Base-by-base conservation (phyloP, 371 early-diverging fungal species). In the Rhizopus sp. region DNA sequence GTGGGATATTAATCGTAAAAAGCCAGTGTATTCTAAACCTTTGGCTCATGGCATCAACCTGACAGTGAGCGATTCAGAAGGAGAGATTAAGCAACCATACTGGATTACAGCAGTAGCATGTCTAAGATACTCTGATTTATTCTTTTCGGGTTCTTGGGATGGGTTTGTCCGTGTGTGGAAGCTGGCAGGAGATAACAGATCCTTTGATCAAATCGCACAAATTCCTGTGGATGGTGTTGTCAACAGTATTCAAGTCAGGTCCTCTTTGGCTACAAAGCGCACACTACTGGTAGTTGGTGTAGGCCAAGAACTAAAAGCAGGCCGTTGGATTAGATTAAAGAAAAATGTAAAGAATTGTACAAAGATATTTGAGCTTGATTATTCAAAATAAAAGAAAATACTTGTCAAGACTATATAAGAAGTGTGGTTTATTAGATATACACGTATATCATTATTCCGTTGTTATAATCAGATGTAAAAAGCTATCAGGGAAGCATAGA, bases 111-210 rank as follows among this genome's bases (percentile, higher is more conserved):
- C 95, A 1, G 62, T 98, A 31, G 93, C 94, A 5, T 72, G 86
- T 0, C 64, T 94, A 30, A 88, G 86, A 48, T 93, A 89, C 67
- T 86, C 95, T 2, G 96, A 98, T 60, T 46, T 96, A 59, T 91
- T 98, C 71, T 90, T 90, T 9, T 88, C 92, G 16, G 98, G 94
- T 0, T 91, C 95, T n/a, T 89, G 88, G 74, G 95, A 95, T 70
- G 97, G 97, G 5, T 80, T 75, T 45, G 72, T 98, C 13, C 83
- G 92, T 10, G 66, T 98, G 23, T 98, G 96, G 96, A 91, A 90
- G 63, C 57, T 96, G 47, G 74, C 79, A 7, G 74, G 72, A 15
- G 84, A 85, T 57, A 89, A 89, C 69, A 84, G 76, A 54, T 79
- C 72, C 29, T 91, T 96, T 63, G 64, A 62, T 2, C 77, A 84